These are phyloP conservation scores for Colletotrichum higginsianum DNA, from an alignment of 2,329 filamentous ascomycete species.

Conservation along the genomic window DNA sequence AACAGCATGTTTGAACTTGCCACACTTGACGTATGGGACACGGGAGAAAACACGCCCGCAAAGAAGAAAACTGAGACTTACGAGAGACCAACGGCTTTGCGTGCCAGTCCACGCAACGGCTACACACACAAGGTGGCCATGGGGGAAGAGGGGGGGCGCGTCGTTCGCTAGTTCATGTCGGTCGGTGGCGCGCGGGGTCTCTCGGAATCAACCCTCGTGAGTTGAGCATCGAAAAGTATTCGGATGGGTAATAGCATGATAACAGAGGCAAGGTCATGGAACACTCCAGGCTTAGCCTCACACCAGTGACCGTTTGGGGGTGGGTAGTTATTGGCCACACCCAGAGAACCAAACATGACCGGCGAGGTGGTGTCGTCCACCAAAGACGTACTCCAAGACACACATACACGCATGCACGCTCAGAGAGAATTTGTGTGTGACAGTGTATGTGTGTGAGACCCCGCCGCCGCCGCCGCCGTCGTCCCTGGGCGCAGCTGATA, in stretches of 20 bases:
- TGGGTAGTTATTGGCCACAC: constrained; percentile 14
- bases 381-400: constrained; percentile 20
- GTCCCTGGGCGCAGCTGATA: not conserved
- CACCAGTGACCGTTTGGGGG: constrained; percentile 23
- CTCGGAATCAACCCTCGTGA: constrained; percentile 13
- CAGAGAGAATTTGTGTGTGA: not conserved
- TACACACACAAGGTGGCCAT: not conserved
- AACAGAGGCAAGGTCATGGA: not conserved
- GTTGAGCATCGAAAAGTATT: not conserved
- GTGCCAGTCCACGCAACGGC: constrained; percentile 29
- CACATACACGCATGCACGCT: no score
- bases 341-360: constrained; percentile 8
- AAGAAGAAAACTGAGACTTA: constrained; percentile 37
- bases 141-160: not conserved
- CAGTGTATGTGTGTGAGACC: no score
- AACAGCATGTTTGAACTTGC: constrained; percentile 6
- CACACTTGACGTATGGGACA: constrained; percentile 14
- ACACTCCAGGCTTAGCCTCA: constrained; percentile 19
- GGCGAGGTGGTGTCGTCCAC: constrained; percentile 23
- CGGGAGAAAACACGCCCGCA: constrained; percentile 37
- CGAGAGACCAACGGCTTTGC: constrained; percentile 32
- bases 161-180: constrained; percentile 15
- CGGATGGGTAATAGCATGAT: not conserved
- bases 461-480: not conserved
- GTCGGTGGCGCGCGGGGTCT: constrained; percentile 20